A percentile compares a stretch with the other conserved stretches of the same genome.
Evolutionary conservation across 1,284 basidiomycete genomes (phyloP).

Genomic region (Anthracocystis panici-leucophaei): DNA sequence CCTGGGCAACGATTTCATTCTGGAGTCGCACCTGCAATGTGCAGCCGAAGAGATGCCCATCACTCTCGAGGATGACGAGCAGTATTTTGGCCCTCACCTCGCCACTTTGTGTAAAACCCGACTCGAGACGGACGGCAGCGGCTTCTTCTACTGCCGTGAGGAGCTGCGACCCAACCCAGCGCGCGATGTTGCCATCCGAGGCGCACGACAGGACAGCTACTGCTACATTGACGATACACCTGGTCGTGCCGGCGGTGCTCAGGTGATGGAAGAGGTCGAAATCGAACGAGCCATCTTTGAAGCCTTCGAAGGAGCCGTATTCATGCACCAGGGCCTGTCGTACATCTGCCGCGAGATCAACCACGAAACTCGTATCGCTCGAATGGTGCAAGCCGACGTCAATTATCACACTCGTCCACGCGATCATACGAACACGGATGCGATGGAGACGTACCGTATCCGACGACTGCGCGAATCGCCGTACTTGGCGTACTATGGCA

Average conservation of each 20-base stretch:
- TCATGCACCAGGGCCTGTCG: constrained; percentile 67
- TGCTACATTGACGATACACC: constrained; percentile 78
- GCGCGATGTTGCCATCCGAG: constrained; percentile 80
- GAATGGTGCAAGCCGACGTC: constrained; percentile 79
- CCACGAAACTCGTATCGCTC: constrained; percentile 82
- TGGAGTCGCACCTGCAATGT: constrained; percentile 89
- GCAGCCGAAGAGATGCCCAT: constrained; percentile 88
- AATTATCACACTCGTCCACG: constrained; percentile 82
- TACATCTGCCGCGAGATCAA: constrained; percentile 81
- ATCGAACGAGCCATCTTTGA: constrained; percentile 86
- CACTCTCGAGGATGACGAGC: constrained; percentile 74
- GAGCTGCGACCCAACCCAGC: constrained; percentile 81
- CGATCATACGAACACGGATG: constrained; percentile 78
- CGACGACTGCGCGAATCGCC: constrained; percentile 77
- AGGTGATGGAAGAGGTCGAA: constrained; percentile 86
- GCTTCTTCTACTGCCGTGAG: constrained; percentile 84
- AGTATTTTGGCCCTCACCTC: constrained; percentile 78
- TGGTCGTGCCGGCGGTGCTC: constrained; percentile 71
- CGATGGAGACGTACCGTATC: constrained; percentile 82
- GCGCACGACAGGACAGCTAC: constrained; percentile 83
- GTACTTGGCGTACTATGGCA: constrained; percentile 79
- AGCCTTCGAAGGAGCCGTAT: constrained; percentile 74
- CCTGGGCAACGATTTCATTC: constrained; percentile 79
- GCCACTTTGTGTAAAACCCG: constrained; percentile 74
- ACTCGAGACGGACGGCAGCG: constrained; percentile 74